These are phyloP conservation scores for Corrigiola litoralis DNA, from an alignment of 179 eudicot species.

Conservation along the genomic window DNA sequence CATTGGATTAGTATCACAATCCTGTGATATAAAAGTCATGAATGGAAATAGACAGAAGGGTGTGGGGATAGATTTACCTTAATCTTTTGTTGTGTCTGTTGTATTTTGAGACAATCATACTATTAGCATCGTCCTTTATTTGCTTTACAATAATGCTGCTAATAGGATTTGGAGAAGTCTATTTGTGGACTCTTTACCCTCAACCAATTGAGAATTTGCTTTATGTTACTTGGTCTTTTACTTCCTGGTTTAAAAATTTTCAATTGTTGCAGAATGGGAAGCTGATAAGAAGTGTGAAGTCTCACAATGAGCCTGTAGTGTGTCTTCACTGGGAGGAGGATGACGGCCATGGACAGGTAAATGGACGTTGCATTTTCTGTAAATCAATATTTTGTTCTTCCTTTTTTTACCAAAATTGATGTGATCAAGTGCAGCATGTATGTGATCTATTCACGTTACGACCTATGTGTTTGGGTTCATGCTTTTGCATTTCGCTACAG, in stretches of 20 bases:
- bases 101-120: too few relatives aligned
- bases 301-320: conserved; percentile 67
- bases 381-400: conserved; percentile 1
- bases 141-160: too few relatives aligned
- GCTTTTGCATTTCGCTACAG: background rate
- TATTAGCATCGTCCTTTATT: background rate
- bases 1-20: too few relatives aligned
- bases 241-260: background rate
- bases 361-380: conserved; percentile 27
- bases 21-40: too few relatives aligned
- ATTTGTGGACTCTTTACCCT: too few relatives aligned
- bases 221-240: background rate
- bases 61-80: too few relatives aligned
- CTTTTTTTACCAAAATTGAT: background rate
- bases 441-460: background rate
- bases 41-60: too few relatives aligned
- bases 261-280: conserved; percentile 74
- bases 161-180: too few relatives aligned
- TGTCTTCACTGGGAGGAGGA: conserved; percentile 92
- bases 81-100: too few relatives aligned
- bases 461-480: background rate
- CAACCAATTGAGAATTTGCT: background rate
- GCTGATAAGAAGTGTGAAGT: conserved; percentile 68
- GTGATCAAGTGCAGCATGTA: background rate
- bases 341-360: conserved; percentile 35